Base-by-base conservation (phyloP, 805 yeast genomes). In the Metschnikowia dekortorum region DNA sequence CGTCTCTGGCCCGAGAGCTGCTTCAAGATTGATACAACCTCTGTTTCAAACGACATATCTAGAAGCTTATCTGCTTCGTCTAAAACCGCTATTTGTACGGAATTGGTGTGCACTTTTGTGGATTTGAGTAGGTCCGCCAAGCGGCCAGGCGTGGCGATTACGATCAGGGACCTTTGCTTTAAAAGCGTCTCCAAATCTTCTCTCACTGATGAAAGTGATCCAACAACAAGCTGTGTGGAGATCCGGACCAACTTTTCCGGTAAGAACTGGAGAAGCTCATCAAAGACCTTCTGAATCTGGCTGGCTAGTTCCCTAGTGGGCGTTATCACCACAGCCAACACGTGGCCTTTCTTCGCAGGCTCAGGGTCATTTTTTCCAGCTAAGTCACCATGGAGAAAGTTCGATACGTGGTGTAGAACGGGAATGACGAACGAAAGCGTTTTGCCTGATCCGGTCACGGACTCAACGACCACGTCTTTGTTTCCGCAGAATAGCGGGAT, bases 371-470 rank as follows among this genome's bases (percentile, higher is more conserved):
- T 59, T 16, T 52, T 57, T 8, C 53, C 63, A 10, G 52, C 61
- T 13, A 46, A 37, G 2, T 37, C 35, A 41, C 59, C 56, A 53
- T 60, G 68, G 48, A 61, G 64, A 49, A 58, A 59, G 41, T 61
- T 62, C 2, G 74, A 68, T 7, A 90, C 67, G 57, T 83, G 84
- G 59, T 90, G 92, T 4, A 90, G 61, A 1, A 87, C 78, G 0
- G 99, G 99, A 2, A 94, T 76, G 4, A 84, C 81, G 70, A 87
- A 94, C 3, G 97, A 86, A n/a, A 91, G 66, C 0, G 99, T 94
- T 65, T 94, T 94, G n/a, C 99, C 99, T 0, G 97, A 90, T 0
- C 99, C 99, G 0, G 99, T 94, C 1, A 89, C 96, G 0, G 97
- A 96, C 64, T 94, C 97, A 1, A 90, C 98, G 8, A 94, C 94